Conservation (phyloP, 805 yeast genomes). For the Saccharomyces cerevisiae region DNA sequence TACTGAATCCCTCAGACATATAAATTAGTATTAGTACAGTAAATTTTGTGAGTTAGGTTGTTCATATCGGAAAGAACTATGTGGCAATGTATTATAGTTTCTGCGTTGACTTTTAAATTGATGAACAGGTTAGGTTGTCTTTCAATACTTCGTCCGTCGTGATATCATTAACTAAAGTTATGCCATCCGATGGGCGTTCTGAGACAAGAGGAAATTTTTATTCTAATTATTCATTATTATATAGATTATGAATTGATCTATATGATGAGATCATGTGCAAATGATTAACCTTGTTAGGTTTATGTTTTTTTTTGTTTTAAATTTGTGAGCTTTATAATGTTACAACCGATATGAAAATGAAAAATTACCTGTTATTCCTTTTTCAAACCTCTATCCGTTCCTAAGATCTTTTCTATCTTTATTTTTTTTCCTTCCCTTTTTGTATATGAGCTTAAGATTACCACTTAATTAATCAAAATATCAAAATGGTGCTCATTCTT, state of each 20-base stretch:
- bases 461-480: background rate
- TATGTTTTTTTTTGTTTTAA: background rate
- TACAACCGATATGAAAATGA: background rate
- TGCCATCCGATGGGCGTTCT: too few species aligned
- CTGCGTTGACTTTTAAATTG: constrained; percentile 1
- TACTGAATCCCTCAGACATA: constrained; percentile 3
- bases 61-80: too few species aligned
- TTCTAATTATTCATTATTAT: background rate
- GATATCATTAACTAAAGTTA: background rate
- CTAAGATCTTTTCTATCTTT: background rate
- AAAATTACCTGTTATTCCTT: constrained; percentile 1
- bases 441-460: background rate
- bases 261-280: background rate
- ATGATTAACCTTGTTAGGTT: background rate
- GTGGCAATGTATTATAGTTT: background rate
- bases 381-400: background rate
- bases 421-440: background rate
- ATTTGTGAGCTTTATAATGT: background rate
- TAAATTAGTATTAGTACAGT: background rate
- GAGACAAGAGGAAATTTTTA: background rate
- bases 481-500: background rate
- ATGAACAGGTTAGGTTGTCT: constrained; percentile 1
- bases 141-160: background rate
- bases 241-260: background rate
- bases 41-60: background rate